A percentile compares a stretch with the other conserved stretches of the same genome.
Evolutionary conservation across 306 rosid genomes (phyloP).

Genomic region (Macrotyloma uniflorum): DNA sequence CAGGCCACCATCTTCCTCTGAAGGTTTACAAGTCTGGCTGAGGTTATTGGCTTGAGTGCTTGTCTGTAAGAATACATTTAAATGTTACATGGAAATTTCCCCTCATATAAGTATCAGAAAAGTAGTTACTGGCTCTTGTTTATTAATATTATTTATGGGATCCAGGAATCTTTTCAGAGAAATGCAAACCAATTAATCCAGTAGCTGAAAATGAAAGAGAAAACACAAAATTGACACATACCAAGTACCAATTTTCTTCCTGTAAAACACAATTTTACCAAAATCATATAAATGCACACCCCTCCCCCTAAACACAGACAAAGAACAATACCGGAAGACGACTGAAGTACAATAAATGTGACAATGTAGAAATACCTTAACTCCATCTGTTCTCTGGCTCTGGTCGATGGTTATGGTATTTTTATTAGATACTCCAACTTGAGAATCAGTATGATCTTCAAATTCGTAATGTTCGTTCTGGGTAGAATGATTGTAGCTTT

Average conservation of each 20-base stretch:
- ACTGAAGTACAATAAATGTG: background rate
- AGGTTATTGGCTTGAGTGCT: conserved; percentile 43
- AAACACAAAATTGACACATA: background rate
- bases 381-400: conserved; percentile 43
- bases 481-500: conserved; percentile 44
- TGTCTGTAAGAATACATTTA: conserved; percentile 55
- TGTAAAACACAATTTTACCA: background rate
- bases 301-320: background rate
- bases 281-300: background rate
- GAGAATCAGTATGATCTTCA: conserved; percentile 35
- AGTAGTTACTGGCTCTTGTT: background rate
- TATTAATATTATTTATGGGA: background rate
- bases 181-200: conserved; percentile 25
- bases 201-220: background rate
- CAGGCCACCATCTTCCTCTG: conserved; percentile 41
- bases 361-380: conserved; percentile 48
- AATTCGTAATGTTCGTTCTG: conserved; percentile 33
- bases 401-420: conserved; percentile 45
- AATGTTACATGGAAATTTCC: conserved; percentile 22
- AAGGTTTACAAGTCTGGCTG: conserved; percentile 39
- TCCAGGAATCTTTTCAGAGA: background rate
- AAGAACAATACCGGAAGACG: background rate
- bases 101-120: conserved; percentile 13
- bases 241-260: conserved; percentile 2
- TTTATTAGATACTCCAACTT: conserved; percentile 40